Evolutionary conservation across 257 asterid species (phyloP), one percentile per base, ranked within the genome.

Genomic region (Solanum microdontum): DNA sequence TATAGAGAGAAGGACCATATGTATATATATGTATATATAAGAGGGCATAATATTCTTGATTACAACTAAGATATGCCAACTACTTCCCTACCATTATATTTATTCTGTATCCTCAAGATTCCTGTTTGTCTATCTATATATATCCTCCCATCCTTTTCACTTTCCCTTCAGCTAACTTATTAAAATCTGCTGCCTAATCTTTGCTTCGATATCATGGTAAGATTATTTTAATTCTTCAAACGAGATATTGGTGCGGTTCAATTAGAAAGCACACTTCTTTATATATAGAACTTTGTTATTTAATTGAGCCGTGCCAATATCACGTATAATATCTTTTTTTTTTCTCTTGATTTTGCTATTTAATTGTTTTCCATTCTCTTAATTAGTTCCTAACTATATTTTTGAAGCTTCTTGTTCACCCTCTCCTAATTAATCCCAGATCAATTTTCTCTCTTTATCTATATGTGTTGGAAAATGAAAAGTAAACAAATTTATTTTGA

Each of bases 241-340:
- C 93, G 98, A 84, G 98, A 95, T 95, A 90, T 95, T 94, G 97
- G 97, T 95, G 96, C 98, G 95, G 98, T 95, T 95, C 98, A 95
- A 94, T 95, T 92, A 87, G 94, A 95, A 91, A 94, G 91, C 93
- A 80, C 94, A 82, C 90, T 94, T 95, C 96, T 62, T 45, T 60
- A 14, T 51, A 11, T 12, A 6, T 89, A 87, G 95, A 94, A 94
- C 90, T 84, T 94, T 69, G 93, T 91, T 94, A 88, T 96, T 94
- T 94, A 93, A 96, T 95, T 96, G 99, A 96, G 99, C 99, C 99
- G 98, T 93, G 99, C 98, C 99, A 96, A 96, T 96, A 96, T 96
- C 99, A 93, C 98, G 97, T 91, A 90, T 86, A 24, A 13, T 76
- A 15, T n/a, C 33, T 3, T 4, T 11, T 24, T 24, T 5, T n/a